Base-by-base conservation (phyloP, 2,329 filamentous ascomycete genomes). In the Arthrinium phaeospermum region DNA sequence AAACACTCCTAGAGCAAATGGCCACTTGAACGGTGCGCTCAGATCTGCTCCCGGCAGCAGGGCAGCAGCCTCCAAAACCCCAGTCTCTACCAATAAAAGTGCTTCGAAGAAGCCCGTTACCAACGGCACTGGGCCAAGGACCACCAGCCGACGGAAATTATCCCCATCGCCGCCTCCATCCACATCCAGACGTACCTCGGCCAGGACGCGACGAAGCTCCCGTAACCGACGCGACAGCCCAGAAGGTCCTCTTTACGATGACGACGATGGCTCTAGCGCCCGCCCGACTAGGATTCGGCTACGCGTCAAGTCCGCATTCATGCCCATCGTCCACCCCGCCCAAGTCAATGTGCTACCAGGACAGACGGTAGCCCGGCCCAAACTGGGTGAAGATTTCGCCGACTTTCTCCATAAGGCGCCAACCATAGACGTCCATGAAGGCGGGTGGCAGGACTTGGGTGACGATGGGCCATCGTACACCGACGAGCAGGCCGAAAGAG, bases 401-500 rank as follows among this genome's bases (percentile, higher is more conserved):
- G 90, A 92, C 73, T 92, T 88, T 77, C 87, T 91, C 78, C 78
- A 82, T 22, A 82, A 83, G 70, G 89, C 86, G 1, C 83, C 83
- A 22, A 78, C 82, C 4, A 84, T 91, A 69, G 85, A 89, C 5
- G 85, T 91, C 5, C 87, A 90, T 68, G 85, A 90, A 68, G 90
- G 90, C 45, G 91, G 91, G 6, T 81, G 80, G 80, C 82, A 89
- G n/a, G 81, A 85, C 37, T 79, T 83, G 3, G 81, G 85, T 1
- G 89, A 92, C 71, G 88, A 91, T 83, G 88, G 86, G 0, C 85
- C 86, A 0, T 80, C 81, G 22, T 89, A 89, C 75, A 92, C 91
- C 0, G 85, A 90, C 14, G 90, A 92, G 70, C 86, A 89, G 78
- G 91, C 92, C 1, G 80, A 84, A 64, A 87, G 88, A 70, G 95